Base-by-base conservation (phyloP, 352 stramenopile genomes). In the Phytophthora syringae region DNA sequence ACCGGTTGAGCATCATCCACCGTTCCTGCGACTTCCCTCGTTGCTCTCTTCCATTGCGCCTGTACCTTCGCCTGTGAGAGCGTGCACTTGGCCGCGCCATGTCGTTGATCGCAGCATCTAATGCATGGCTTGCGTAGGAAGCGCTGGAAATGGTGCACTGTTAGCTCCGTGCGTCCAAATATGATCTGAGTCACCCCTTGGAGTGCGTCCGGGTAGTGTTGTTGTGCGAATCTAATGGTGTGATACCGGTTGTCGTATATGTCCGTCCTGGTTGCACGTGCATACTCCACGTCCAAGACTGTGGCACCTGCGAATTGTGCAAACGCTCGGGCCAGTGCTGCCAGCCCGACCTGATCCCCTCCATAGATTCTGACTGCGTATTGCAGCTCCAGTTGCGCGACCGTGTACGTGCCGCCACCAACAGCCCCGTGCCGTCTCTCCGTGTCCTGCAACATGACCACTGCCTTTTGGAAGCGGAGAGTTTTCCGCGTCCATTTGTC, bases 311-410 rank as follows among this genome's bases (percentile, higher is more conserved):
- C 13, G 15, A 56, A 36, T 20, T 22, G 30, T 3, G 30, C 12
- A 36, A 52, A 37, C 4, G 44, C 44, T n/a, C 18, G 45, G 2
- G 3, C 40, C 5, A 21, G 27, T 16, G 7, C n/a, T n/a, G 15
- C 22, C 5, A 30, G 34, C 2, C 34, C 34, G 15, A 30, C 6
- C 1, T 21, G 3, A 1, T n/a, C 50, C 5, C 34, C 50, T 6
- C 34, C 50, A n/a, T 57, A 57, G 2, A 57, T 13, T 2, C 50
- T 20, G 1, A 57, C n/a, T 25, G 50, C 50, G 15, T 57, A 57
- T 15, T 57, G 34, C 3, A 57, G 5, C 12, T 57, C 50, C 4
- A 57, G 15, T 18, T 57, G 34, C 16, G 50, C 34, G 5, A 36
- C 15, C 3, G 20, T 49, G 24, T 39, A 10, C 27, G 5, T 32